phyloP scores from a whole-genome alignment of 202 grass and related monocot genomes.

The Alloteropsis angusta region DNA sequence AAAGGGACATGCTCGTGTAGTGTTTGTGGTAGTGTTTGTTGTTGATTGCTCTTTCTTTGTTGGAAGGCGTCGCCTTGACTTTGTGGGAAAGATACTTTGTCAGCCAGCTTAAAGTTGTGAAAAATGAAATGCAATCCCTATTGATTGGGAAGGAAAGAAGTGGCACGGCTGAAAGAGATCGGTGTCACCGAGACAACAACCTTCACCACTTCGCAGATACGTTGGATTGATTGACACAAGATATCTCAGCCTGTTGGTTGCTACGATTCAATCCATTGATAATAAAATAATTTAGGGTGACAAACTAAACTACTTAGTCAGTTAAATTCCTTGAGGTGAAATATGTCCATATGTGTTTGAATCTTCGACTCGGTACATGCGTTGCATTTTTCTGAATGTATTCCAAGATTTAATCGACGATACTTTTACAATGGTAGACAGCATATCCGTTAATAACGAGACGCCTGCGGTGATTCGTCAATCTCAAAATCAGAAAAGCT shows the following conservation, averaged over 20 bases:
- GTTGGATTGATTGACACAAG: background rate
- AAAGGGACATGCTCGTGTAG: background rate
- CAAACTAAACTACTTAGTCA: too few relatives aligned
- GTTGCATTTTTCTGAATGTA: too few relatives aligned
- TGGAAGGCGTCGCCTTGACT: background rate
- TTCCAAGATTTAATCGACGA: too few relatives aligned
- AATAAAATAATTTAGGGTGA: too few relatives aligned
- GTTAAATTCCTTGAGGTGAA: too few relatives aligned
- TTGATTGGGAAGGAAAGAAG: background rate
- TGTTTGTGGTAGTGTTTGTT: background rate
- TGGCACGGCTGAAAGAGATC: background rate
- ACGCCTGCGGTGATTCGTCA: too few relatives aligned
- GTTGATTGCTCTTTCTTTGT: background rate
- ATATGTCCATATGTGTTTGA: too few relatives aligned
- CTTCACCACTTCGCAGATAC: background rate
- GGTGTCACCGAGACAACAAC: background rate
- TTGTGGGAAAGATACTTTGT: background rate
- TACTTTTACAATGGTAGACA: too few relatives aligned
- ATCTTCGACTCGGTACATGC: too few relatives aligned
- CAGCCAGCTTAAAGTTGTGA: background rate
- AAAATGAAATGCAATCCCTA: background rate
- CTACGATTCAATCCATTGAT: background rate
- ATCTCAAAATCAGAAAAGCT: too few relatives aligned
- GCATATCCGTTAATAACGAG: too few relatives aligned
- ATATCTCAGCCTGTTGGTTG: background rate